Percentiles rank a stretch among this genome's conserved stretches.
These are phyloP conservation scores for Helianthus annuus DNA, from an alignment of 129 eudicot genomes.

Conservation along the genomic window HanXRQr2.0-SUNRISE NC_035436.2:42850435-42850934, in stretches of 20 bases:
- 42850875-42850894: constrained; percentile 31
- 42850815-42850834: not conserved
- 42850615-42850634: constrained; percentile 39
- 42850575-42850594: no score
- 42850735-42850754: not conserved
- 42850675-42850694: not conserved
- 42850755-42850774: constrained; percentile 43
- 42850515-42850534: no score
- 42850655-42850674: constrained; percentile 36
- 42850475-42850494: no score
- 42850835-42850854: not conserved
- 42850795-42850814: constrained; percentile 26
- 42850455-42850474: no score
- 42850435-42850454: no score
- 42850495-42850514: no score
- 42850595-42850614: constrained; percentile 31
- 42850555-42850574: no score
- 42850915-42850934: constrained; percentile 35
- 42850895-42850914: constrained; percentile 37
- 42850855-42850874: not conserved
- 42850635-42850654: constrained; percentile 37
- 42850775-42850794: constrained; percentile 45
- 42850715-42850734: not conserved
- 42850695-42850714: no score
- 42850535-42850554: no score